Percentiles rank a stretch among this genome's conserved stretches.
Evolutionary conservation across 208 protist genomes (phyloP).

Genomic region (Balamuthia mandrillaris): DNA sequence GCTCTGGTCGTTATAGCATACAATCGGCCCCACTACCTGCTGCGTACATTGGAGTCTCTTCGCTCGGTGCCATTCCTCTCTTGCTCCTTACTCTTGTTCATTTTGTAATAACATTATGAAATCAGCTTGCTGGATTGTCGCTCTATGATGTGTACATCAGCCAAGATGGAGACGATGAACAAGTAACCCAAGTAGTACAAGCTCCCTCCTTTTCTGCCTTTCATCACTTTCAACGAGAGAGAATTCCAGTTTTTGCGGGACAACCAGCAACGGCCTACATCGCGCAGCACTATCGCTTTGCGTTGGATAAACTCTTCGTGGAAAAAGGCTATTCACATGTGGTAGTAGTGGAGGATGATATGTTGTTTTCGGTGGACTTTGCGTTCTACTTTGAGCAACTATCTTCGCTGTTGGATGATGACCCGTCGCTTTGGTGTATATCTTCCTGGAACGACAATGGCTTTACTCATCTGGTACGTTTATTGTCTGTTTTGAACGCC

Average conservation of each 20-base stretch:
- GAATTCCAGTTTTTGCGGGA: not conserved
- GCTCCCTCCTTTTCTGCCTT: not conserved
- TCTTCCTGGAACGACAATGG: constrained; percentile 73
- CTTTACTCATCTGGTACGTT: constrained; percentile 23
- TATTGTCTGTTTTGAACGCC: not conserved
- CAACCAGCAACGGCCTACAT: too few relatives aligned
- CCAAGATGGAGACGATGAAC: not conserved
- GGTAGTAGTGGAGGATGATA: constrained; percentile 65
- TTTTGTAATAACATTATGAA: not conserved
- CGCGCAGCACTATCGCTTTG: too few relatives aligned
- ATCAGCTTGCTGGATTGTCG: not conserved
- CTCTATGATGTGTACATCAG: not conserved
- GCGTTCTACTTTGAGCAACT: constrained; percentile 60
- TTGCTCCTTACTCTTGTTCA: not conserved
- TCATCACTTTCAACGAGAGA: not conserved
- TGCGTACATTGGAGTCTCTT: not conserved
- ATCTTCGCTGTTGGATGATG: constrained; percentile 6
- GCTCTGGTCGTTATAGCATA: constrained; percentile 29
- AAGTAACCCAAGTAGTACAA: not conserved
- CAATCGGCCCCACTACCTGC: not conserved
- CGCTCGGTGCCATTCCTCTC: not conserved
- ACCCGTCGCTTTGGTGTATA: constrained; percentile 55
- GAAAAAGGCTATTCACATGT: constrained; percentile 5
- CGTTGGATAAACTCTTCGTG: not conserved
- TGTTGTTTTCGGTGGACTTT: constrained; percentile 60